Evolutionary conservation across 139 green algal genomes (phyloP).

Genomic region (Desmodesmus armatus): DNA sequence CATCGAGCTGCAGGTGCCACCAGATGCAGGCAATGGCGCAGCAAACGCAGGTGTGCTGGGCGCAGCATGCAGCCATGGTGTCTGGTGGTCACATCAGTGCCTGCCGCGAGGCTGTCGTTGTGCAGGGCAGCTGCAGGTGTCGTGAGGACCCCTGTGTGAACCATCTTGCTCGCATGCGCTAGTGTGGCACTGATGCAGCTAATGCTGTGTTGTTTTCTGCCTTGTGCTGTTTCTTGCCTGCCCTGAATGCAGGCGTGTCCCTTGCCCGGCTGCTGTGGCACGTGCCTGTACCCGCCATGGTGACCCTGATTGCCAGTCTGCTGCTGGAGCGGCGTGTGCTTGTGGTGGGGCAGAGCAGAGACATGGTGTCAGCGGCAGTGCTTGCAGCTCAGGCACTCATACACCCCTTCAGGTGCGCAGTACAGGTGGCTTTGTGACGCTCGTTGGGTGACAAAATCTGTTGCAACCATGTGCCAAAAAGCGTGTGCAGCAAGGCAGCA

Average conservation of each 20-base stretch:
- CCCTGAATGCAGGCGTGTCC: constrained; percentile 67
- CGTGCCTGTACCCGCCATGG: constrained; percentile 65
- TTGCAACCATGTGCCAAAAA: not conserved
- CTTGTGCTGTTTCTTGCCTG: too few species aligned
- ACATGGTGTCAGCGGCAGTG: constrained; percentile 76
- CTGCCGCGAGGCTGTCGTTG: too few species aligned
- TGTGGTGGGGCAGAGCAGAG: constrained; percentile 66
- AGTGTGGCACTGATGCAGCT: too few species aligned
- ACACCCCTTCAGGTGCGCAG: constrained; percentile 77
- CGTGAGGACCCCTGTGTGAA: too few species aligned
- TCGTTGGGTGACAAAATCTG: not conserved
- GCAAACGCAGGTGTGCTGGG: too few species aligned
- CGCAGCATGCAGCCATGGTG: too few species aligned
- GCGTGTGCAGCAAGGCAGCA: not conserved
- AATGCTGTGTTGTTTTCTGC: too few species aligned
- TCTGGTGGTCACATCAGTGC: too few species aligned
- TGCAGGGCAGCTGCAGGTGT: too few species aligned
- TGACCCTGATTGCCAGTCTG: constrained; percentile 74
- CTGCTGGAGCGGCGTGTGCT: constrained; percentile 85
- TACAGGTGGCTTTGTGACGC: not conserved
- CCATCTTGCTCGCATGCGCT: too few species aligned
- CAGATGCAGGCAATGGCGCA: constrained; percentile 66
- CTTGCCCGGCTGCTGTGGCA: constrained; percentile 81
- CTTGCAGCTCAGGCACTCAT: constrained; percentile 78
- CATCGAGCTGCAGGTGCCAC: constrained; percentile 76